phyloP scores from a whole-genome alignment of 495 filamentous ascomycete genomes.

The Cercophora sp. region DNA sequence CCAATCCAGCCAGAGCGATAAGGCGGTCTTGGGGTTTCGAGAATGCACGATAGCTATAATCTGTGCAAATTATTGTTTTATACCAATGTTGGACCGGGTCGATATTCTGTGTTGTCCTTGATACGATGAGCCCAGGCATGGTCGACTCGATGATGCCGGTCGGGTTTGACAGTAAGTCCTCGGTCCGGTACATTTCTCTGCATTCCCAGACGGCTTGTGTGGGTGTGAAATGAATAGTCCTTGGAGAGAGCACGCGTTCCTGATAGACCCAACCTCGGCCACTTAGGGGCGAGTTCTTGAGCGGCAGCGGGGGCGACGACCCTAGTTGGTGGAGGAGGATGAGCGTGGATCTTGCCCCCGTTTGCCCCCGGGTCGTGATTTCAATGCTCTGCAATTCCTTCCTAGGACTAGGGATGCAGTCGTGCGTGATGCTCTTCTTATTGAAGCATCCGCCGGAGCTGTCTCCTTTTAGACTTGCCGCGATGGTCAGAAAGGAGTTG shows the following conservation, averaged over 20 bases:
- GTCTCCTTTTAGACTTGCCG: background rate
- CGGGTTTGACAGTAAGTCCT: background rate
- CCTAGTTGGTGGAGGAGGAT: background rate
- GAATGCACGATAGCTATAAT: background rate
- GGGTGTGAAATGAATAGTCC: background rate
- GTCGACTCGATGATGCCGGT: background rate
- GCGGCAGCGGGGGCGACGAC: background rate
- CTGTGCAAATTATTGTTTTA: background rate
- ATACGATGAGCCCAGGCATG: background rate
- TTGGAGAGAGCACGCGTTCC: background rate
- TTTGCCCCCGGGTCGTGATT: background rate
- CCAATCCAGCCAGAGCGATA: background rate
- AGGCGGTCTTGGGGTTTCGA: background rate
- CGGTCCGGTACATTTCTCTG: background rate
- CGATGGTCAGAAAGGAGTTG: background rate
- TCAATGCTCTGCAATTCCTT: background rate
- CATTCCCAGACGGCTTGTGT: background rate
- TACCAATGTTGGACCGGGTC: background rate
- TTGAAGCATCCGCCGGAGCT: background rate
- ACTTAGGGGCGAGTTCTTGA: background rate
- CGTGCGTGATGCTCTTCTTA: background rate
- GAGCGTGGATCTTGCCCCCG: background rate
- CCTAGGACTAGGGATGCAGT: background rate
- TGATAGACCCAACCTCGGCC: background rate
- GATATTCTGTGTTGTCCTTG: background rate